Conservation (phyloP, 2,329 filamentous ascomycete species). For the Thielaviopsis ethacetica region DNA sequence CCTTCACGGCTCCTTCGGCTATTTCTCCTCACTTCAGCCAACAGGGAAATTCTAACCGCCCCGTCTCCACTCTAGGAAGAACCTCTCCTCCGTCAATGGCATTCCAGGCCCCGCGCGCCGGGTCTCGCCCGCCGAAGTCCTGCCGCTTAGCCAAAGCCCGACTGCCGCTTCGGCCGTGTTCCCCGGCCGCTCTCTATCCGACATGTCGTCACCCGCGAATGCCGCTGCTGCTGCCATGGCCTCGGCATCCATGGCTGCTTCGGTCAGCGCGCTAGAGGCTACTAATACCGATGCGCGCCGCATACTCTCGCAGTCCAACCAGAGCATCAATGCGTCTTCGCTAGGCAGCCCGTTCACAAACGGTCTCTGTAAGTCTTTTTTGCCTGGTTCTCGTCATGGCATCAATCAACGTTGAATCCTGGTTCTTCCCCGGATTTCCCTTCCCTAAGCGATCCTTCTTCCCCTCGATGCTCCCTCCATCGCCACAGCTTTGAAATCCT, state of each 20-base stretch:
- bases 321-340: background rate
- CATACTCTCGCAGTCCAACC: background rate
- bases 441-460: no score
- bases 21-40: no score
- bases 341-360: background rate
- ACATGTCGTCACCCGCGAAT: background rate
- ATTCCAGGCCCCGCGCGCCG: conserved; percentile 1
- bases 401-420: no score
- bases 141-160: background rate
- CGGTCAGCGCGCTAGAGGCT: background rate
- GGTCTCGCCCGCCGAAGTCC: conserved; percentile 2
- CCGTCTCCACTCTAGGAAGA: background rate
- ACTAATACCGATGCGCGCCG: background rate
- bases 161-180: background rate
- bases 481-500: no score
- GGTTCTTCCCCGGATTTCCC: no score
- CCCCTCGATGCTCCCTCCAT: no score
- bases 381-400: background rate
- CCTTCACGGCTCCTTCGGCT: no score
- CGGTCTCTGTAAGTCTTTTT: conserved; percentile 1
- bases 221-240: background rate
- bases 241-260: background rate
- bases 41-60: no score
- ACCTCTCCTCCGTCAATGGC: conserved; percentile 3
- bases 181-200: background rate